Conservation (phyloP, 768 basidiomycete genomes). For the Fistulinella prunicolor region DNA sequence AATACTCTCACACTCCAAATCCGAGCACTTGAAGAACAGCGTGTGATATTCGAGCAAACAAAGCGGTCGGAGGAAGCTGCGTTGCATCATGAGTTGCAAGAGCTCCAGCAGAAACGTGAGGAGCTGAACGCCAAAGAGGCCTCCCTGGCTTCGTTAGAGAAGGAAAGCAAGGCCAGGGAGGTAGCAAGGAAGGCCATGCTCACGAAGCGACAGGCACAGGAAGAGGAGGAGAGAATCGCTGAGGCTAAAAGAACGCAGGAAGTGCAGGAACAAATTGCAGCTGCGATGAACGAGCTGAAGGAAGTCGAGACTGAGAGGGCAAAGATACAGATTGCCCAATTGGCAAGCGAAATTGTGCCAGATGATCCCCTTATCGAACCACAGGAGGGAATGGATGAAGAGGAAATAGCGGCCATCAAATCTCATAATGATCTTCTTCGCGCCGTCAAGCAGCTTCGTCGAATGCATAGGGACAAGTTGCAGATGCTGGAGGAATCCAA, state of each 20-base stretch:
- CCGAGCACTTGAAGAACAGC: conserved; percentile 16
- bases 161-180: conserved; percentile 25
- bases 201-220: conserved; percentile 23
- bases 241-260: conserved; percentile 17
- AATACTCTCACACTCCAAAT: conserved; percentile 9
- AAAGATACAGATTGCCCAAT: conserved; percentile 1
- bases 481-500: conserved; percentile 16
- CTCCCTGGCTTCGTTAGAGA: conserved; percentile 18
- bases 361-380: conserved; percentile 17
- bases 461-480: conserved; percentile 17
- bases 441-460: conserved; percentile 14
- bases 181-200: conserved; percentile 17
- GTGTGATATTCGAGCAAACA: conserved; percentile 20
- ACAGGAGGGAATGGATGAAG: conserved; percentile 23
- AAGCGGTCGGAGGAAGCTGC: conserved; percentile 18
- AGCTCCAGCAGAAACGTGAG: conserved; percentile 17
- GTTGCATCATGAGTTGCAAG: conserved; percentile 19
- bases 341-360: neutral
- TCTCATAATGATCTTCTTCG: conserved; percentile 9
- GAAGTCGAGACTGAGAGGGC: conserved; percentile 8
- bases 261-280: conserved; percentile 17
- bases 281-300: conserved; percentile 18
- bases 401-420: conserved; percentile 10
- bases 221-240: conserved; percentile 21
- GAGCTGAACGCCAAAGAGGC: conserved; percentile 20